A percentile compares a stretch with the other conserved stretches of the same genome.
phyloP scores from a whole-genome alignment of 1,139 yeast genomes.

The Trichomonascaceae sp. region DNA sequence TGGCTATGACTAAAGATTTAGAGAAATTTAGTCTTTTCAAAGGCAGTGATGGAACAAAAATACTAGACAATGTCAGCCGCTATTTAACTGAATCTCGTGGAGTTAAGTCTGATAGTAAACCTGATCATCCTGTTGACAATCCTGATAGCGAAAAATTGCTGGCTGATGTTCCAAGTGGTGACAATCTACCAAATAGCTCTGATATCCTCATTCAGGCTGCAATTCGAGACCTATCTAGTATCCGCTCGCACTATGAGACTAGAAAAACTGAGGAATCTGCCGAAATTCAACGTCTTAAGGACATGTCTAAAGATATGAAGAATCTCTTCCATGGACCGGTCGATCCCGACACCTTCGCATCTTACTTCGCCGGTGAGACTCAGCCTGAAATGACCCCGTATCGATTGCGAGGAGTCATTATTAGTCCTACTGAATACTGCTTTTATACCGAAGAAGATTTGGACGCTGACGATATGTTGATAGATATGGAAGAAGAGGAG shows the following conservation, averaged over 20 bases:
- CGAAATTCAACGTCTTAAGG: slow-evolving; percentile 11
- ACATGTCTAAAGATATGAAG: slow-evolving; percentile 9
- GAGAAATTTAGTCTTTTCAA: slow-evolving; percentile 17
- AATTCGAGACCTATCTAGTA: slow-evolving; percentile 12
- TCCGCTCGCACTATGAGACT: slow-evolving; percentile 10
- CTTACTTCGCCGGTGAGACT: slow-evolving; percentile 16
- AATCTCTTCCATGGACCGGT: slow-evolving; percentile 16
- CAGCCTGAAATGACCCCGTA: slow-evolving; percentile 22
- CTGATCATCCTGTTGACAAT: not conserved
- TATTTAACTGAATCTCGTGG: slow-evolving; percentile 18
- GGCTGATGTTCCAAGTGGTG: not conserved
- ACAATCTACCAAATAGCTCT: not conserved
- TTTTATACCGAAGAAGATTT: slow-evolving; percentile 13
- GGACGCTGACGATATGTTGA: slow-evolving; percentile 9
- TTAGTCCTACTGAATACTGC: slow-evolving; percentile 28
- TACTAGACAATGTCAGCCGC: slow-evolving; percentile 28
- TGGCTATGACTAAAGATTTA: slow-evolving; percentile 16
- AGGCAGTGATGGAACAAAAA: slow-evolving; percentile 34
- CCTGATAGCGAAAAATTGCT: not conserved
- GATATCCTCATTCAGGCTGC: slow-evolving; percentile 3
- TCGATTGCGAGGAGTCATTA: slow-evolving; percentile 23
- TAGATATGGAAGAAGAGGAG: slow-evolving; percentile 11
- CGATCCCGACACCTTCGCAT: slow-evolving; percentile 9
- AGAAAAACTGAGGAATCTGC: slow-evolving; percentile 9
- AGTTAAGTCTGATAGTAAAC: not conserved